Conservation (phyloP, 2,329 filamentous ascomycete species). For the Aspergillus pseudoterreus region DNA sequence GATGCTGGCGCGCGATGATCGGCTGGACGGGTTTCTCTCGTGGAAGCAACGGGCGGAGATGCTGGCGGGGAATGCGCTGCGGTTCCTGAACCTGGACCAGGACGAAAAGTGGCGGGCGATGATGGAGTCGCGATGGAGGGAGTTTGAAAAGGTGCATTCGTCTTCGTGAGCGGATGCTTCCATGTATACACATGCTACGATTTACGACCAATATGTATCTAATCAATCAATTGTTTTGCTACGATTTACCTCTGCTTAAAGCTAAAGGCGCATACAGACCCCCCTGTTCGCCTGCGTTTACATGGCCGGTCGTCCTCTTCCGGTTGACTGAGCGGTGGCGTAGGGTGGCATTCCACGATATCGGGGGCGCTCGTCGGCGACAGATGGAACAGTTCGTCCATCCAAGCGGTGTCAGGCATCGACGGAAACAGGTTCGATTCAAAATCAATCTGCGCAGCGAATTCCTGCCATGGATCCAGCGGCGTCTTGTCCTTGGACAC, state of each 20-base stretch:
- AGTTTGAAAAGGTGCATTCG: slow-evolving; percentile 3
- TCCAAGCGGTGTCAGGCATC: slow-evolving; percentile 3
- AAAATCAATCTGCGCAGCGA: not conserved
- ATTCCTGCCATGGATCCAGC: slow-evolving; percentile 2
- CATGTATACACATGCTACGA: not conserved
- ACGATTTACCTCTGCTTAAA: not conserved
- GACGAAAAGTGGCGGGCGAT: slow-evolving; percentile 3
- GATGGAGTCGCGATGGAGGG: slow-evolving; percentile 4
- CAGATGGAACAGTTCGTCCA: slow-evolving; percentile 4
- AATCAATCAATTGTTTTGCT: not conserved
- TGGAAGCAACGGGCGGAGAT: slow-evolving; percentile 12
- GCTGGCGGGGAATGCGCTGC: slow-evolving; percentile 17
- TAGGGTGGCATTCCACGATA: not conserved
- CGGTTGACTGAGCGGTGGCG: not conserved
- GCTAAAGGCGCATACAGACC: not conserved
- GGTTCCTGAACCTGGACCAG: slow-evolving; percentile 11
- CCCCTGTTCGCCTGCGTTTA: not conserved
- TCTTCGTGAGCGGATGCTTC: not conserved
- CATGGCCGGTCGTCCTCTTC: not conserved
- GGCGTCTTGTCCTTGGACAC: not conserved
- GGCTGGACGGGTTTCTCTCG: slow-evolving; percentile 10
- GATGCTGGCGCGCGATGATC: slow-evolving; percentile 14
- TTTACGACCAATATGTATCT: not conserved
- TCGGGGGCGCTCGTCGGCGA: not conserved
- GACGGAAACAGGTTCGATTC: slow-evolving; percentile 2